Evolutionary conservation across 1,284 basidiomycete genomes (phyloP).

Genomic region (Sphagnurus paluster): DNA sequence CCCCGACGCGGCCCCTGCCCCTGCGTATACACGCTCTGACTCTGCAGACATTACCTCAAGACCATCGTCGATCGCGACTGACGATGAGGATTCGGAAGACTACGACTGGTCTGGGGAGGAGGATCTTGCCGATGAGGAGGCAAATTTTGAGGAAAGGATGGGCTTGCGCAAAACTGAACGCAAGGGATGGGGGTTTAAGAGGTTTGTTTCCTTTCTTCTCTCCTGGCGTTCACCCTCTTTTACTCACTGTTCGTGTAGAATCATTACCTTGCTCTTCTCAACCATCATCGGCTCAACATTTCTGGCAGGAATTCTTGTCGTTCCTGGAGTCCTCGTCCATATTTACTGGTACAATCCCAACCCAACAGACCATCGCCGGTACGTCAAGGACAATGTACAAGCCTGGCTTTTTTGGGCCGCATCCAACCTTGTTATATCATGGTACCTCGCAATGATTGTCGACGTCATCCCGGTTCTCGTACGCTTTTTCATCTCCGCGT

Average conservation of each 20-base stretch:
- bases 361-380: slow-evolving; percentile 54
- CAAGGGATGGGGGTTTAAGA: slow-evolving; percentile 51
- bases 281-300: slow-evolving; percentile 70
- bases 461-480: slow-evolving; percentile 61
- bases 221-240: slow-evolving; percentile 3
- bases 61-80: slow-evolving; percentile 48
- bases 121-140: slow-evolving; percentile 67
- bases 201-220: slow-evolving; percentile 34
- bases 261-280: slow-evolving; percentile 64
- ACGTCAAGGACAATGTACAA: slow-evolving; percentile 65
- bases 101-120: slow-evolving; percentile 78
- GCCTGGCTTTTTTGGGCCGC: slow-evolving; percentile 82
- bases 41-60: slow-evolving; percentile 38
- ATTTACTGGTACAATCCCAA: slow-evolving; percentile 68
- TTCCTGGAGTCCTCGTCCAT: slow-evolving; percentile 61
- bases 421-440: slow-evolving; percentile 71
- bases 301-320: slow-evolving; percentile 57
- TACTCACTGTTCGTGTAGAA: too few species aligned
- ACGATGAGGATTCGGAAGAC: slow-evolving; percentile 56
- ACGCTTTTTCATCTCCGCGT: slow-evolving; percentile 51
- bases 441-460: slow-evolving; percentile 70
- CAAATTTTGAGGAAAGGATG: slow-evolving; percentile 61
- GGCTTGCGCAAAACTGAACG: slow-evolving; percentile 44
- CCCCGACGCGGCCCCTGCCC: slow-evolving; percentile 21
- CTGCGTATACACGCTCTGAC: slow-evolving; percentile 21